Conservation (phyloP, 257 asterid species). For the Solanum habrochaites region DNA sequence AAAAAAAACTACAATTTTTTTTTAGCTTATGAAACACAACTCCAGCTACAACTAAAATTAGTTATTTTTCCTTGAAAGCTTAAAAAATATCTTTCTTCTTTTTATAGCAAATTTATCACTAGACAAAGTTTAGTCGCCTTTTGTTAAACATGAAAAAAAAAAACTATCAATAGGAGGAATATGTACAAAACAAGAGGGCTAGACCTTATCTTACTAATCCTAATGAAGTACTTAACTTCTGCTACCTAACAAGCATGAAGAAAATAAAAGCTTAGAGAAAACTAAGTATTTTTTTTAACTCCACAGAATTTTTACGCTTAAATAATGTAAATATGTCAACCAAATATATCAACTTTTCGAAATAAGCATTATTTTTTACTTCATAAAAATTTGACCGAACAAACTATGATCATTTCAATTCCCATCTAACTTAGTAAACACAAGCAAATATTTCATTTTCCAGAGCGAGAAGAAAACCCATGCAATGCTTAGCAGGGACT, state of each 20-base stretch:
- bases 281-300: too few species aligned
- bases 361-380: not conserved
- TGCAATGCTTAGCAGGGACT: slow-evolving; percentile 29
- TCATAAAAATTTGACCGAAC: not conserved
- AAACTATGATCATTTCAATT: not conserved
- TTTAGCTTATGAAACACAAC: not conserved
- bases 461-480: slow-evolving; percentile 17
- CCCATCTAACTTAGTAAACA: not conserved
- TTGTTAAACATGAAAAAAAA: too few species aligned
- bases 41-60: not conserved
- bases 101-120: too few species aligned
- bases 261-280: too few species aligned
- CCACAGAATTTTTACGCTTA: too few species aligned
- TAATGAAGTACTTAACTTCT: too few species aligned
- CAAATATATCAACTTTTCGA: not conserved
- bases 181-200: too few species aligned
- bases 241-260: too few species aligned
- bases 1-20: not conserved
- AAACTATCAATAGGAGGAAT: too few species aligned
- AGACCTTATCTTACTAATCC: too few species aligned
- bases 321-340: too few species aligned
- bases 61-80: not conserved
- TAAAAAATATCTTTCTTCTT: not conserved
- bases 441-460: not conserved
- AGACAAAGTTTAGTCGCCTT: too few species aligned